A percentile compares a stretch with the other conserved stretches of the same genome.
These are phyloP conservation scores for Globisporangium nunn DNA, from an alignment of 352 stramenopile species.

Conservation along the genomic window DNA sequence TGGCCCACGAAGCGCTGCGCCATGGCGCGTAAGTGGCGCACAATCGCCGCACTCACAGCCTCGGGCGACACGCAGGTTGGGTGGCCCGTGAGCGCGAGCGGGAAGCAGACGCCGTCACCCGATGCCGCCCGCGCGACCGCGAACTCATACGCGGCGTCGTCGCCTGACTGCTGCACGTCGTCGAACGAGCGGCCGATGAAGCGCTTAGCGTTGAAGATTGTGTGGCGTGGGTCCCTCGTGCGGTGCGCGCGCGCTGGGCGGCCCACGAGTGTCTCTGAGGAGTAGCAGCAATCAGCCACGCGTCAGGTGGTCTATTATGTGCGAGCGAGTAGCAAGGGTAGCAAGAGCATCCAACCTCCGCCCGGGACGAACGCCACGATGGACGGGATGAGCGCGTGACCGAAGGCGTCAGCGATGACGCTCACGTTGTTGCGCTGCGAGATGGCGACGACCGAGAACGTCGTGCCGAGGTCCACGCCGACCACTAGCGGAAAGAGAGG, in stretches of 20 bases:
- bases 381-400: constrained; percentile 48
- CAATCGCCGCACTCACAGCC: constrained; percentile 30
- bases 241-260: constrained; percentile 35
- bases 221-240: constrained; percentile 47
- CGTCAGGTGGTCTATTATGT: neutral
- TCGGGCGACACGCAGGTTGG: constrained; percentile 39
- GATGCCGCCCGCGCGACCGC: constrained; percentile 11
- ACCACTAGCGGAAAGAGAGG: constrained; percentile 25
- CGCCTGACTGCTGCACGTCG: constrained; percentile 16
- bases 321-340: too few relatives aligned
- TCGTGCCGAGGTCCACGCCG: constrained; percentile 70
- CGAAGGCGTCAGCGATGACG: constrained; percentile 43
- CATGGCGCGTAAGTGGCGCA: constrained; percentile 37
- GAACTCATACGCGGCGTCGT: constrained; percentile 42
- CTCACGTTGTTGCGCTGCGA: constrained; percentile 56
- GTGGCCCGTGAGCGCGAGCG: constrained; percentile 26
- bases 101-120: constrained; percentile 37
- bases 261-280: constrained; percentile 36
- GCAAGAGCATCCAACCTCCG: constrained; percentile 22
- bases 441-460: constrained; percentile 73
- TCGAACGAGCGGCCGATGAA: constrained; percentile 54
- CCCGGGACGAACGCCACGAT: constrained; percentile 52
- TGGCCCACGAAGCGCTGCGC: constrained; percentile 52
- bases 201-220: constrained; percentile 72
- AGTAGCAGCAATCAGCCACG: neutral